Base-by-base conservation (phyloP, 306 rosid species). In the Arachis hypogaea region DNA sequence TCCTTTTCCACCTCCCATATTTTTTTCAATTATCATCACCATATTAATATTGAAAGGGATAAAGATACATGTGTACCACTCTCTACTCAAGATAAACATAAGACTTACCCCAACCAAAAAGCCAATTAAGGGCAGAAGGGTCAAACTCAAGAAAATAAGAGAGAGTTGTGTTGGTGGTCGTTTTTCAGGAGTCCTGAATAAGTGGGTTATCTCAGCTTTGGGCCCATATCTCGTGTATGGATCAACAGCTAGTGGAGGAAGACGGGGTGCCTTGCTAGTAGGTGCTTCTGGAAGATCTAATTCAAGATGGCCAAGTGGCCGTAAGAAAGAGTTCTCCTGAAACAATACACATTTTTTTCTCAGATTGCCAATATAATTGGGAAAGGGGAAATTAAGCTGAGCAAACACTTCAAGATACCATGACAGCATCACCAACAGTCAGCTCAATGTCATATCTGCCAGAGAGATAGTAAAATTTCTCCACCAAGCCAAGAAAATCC, bases 211-310 rank as follows among this genome's bases (percentile, higher is more conserved):
- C 80, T 95, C 99, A 29, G 90, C 91, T 82, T 90, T 90, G 80
- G 98, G 93, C 36, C 92, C 97, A 67, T 80, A 95, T 81, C 87
- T 91, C 61, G 93, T 71, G 82, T 82, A 86, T 62, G 86, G 89
- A 90, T 95, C 89, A 71, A 84, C 87, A 63, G 88, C 83, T 10
- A 57, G 90, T 12, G 73, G 60, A 77, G 99, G 99, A 79, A 93
- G 97, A 65, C 88, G 93, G 33, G 90, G 73, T 43, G 96, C 91
- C 80, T 88, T 95, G 38, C 38, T 33, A 83, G 90, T 98, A 66
- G 97, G 98, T 79, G 97, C 93, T 75, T 88, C 98, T 3, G 99
- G 99, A 77, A 95, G 93, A 87, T 95, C 99, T 80, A 95, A 80
- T 68, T 92, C 96, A 3, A 95, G 73, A 38, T 82, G 84, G 82